phyloP scores from a whole-genome alignment of 345 rosid species.

The Arabidopsis arenosa region DNA sequence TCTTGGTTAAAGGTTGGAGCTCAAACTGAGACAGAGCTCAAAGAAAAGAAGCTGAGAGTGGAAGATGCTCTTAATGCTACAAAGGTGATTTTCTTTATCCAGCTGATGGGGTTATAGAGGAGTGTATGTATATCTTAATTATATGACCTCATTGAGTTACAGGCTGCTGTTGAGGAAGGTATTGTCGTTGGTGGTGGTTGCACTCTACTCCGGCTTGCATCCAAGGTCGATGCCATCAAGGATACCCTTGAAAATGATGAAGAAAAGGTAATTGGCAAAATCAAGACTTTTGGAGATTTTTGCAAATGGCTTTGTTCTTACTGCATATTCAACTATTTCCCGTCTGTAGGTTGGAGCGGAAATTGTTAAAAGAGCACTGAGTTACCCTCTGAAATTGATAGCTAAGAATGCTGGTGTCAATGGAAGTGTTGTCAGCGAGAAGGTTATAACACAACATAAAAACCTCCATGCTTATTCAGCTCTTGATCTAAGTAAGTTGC shows the following conservation, averaged over 20 bases:
- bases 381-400: conserved; percentile 83
- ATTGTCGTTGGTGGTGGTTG: conserved; percentile 91
- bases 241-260: conserved; percentile 76
- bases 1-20: conserved; percentile 63
- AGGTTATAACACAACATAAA: conserved; percentile 51
- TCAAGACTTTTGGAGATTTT: conserved; percentile 5
- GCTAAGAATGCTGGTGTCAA: conserved; percentile 96
- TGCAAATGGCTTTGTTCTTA: background rate
- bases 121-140: background rate
- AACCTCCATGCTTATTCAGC: conserved; percentile 28
- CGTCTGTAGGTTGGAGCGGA: conserved; percentile 80
- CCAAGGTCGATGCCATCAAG: conserved; percentile 75
- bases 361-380: conserved; percentile 77
- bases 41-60: conserved; percentile 92
- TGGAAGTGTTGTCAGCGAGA: conserved; percentile 93
- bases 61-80: conserved; percentile 97
- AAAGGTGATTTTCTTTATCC: conserved; percentile 55
- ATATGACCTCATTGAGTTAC: conserved; percentile 15
- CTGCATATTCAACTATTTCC: background rate
- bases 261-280: conserved; percentile 60
- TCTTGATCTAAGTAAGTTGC: background rate
- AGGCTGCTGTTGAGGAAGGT: conserved; percentile 87
- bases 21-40: conserved; percentile 90
- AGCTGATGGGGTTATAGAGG: background rate
- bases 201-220: conserved; percentile 65